Base-by-base conservation (phyloP, 768 basidiomycete species). In the Amanita exitialis region DNA sequence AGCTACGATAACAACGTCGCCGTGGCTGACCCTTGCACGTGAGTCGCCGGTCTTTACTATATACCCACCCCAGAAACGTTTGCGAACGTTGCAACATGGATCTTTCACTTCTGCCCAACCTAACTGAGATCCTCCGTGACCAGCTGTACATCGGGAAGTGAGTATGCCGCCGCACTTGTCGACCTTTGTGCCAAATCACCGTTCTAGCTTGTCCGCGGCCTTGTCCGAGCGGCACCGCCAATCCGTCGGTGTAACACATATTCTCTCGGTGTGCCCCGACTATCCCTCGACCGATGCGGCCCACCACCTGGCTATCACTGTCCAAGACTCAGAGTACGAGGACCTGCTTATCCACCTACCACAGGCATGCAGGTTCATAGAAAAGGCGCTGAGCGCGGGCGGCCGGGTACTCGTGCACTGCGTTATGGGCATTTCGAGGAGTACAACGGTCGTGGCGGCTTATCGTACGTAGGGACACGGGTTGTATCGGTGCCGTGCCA, bases 401-500 rank as follows among this genome's bases (percentile, higher is more conserved):
- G 83, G 83, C 0, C 72, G 67, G 42, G 77, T 86, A 4, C 72
- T 88, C 8, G 80, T 87, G 12, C 86, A 88, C 54, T 87, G 86
- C 59, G 68, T 80, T 8, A 82, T 85, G 77, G 86, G 86, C 4
- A 65, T 87, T 6, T 88, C 82, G 0, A 71, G 86, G 54, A 86
- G 83, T 55, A 69, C 78, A 35, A 79, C 84, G 7, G 75, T 78
- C 21, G 68, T 80, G 21, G 75, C 73, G 45, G 79, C 78, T 13
- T 81, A 74, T 59, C 61, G 76, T 79, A 61, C 64, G 77, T 69
- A 34, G 1, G 15, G n/a, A 39, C n/a, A 49, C 18, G 2, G 9
- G 23, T 47, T 30, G 21, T 35, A 38, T 10, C 44, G 78, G 78
- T 81, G 18, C 18, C n/a, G 5, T 16, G 16, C 39, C 34, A n/a